Base-by-base conservation (phyloP, 192 early-diverging fungal genomes). In the Globomyces pollinis-pini region DNA sequence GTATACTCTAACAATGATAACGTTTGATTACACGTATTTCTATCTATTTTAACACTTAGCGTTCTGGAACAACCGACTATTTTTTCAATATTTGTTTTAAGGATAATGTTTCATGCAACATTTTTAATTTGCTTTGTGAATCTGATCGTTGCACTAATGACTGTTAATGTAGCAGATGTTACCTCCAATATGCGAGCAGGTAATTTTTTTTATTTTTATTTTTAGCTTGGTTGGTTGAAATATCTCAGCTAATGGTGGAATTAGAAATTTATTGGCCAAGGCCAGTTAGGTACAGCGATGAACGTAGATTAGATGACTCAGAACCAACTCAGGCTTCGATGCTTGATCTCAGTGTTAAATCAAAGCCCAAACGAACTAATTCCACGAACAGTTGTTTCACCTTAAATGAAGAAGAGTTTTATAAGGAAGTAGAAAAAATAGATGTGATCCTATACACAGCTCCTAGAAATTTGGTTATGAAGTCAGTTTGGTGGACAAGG, bases 201-300 rank as follows among this genome's bases (percentile, higher is more conserved):
- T n/a, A n/a, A n/a, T n/a, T n/a, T n/a, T n/a, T n/a, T n/a, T n/a
- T n/a, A n/a, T n/a, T n/a, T n/a, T n/a, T n/a, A n/a, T n/a, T n/a
- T n/a, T n/a, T n/a, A n/a, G 67, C 72, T 7, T 74, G 72, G 72
- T 65, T 74, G 24, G 60, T 74, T 1, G 72, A 74, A 60, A 74
- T 74, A 30, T 62, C 72, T 5, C 61, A 69, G 2, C 58, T 74
- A 8, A 74, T 74, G 67, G 72, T 74, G 8, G 72, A 74, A 34
- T 60, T 74, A 26, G 72, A 74, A 47, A 55, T 74, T 1, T 70
- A 64, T 59, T 74, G 72, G 72, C 72, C 72, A 7, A 67, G 50
- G 47, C 72, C 72, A 2, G 50, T 54, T 28, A 42, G 59, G 13
- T 73, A 73, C 50, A 26, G 18, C 28, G 62, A 59, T 23, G 21